Percentiles rank a stretch among this genome's conserved stretches.
Evolutionary conservation across 768 basidiomycete species (phyloP).

Genomic region (Floccularia luteovirens): DNA sequence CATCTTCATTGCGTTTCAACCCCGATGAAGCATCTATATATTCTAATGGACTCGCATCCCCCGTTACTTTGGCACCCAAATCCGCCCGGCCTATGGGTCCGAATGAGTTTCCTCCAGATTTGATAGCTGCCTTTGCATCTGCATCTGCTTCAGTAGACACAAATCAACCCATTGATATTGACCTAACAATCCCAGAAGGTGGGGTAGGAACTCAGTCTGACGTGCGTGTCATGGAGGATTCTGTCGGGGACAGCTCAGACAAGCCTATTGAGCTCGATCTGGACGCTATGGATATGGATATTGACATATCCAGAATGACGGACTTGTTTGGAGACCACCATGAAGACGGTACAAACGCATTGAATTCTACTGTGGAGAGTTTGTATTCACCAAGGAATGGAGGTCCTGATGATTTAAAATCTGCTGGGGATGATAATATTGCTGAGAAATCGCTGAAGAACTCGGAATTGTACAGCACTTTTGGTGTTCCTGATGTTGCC

Average conservation of each 20-base stretch:
- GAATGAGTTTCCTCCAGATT: constrained; percentile 51
- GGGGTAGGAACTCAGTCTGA: constrained; percentile 8
- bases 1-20: constrained; percentile 54
- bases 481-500: constrained; percentile 18
- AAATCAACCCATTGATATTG: constrained; percentile 42
- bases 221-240: constrained; percentile 22
- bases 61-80: constrained; percentile 76
- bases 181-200: constrained; percentile 43
- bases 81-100: constrained; percentile 57
- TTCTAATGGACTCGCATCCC: constrained; percentile 59
- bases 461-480: constrained; percentile 25
- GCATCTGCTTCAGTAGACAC: constrained; percentile 25
- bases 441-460: not conserved
- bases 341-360: constrained; percentile 20
- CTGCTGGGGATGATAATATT: not conserved
- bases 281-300: constrained; percentile 62
- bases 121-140: constrained; percentile 56
- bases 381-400: constrained; percentile 42
- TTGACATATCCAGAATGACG: constrained; percentile 47
- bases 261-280: constrained; percentile 79
- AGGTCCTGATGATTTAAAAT: not conserved
- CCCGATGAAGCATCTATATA: constrained; percentile 55
- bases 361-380: constrained; percentile 29
- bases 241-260: constrained; percentile 59
- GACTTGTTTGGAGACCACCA: constrained; percentile 48